Evolutionary conservation across 495 filamentous ascomycete genomes (phyloP), one percentile per base, ranked within the genome.

Genomic region (Penicillium atrosanguineum): DNA sequence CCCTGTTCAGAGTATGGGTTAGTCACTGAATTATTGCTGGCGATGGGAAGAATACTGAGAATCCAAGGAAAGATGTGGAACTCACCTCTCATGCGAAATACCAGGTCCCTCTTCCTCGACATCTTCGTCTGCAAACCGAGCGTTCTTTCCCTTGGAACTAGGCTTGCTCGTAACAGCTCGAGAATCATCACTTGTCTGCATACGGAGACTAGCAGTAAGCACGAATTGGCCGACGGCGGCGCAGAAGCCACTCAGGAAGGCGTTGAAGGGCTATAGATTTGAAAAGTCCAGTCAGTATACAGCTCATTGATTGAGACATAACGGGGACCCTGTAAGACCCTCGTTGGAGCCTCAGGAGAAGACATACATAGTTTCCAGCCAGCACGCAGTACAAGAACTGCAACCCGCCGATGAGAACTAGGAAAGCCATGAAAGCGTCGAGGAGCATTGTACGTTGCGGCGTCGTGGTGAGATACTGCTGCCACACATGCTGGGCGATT

Each of bases 151-250:
- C 59, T 71, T 73, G 3, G 70, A 65, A 43, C 58, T 56, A 9
- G 63, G 58, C 58, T 65, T 68, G 44, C 38, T 53, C 14, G 46
- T 41, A 15, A 20, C 39, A 14, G 53, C 20, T 21, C 55, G 48
- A 34, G 31, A 34, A 4, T 55, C 44, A n/a, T 60, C 59, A 56
- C 68, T 90, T 41, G 91, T 96, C 69, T 98, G 94, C 73, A 98
- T 97, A 44, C 94, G 83, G 62, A 98, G 80, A 56, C 65, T 86
- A 76, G 89, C 91, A 39, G 92, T 96, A 46, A 97, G 82, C 37
- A 98, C 94, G 71, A 98, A 98, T 67, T 98, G 95, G 18, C 95
- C 94, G 44, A 98, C 93, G 3, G 95, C 94, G 11, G 93, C 93
- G 40, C 82, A 85, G 78, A 98, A 98, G 41, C 95, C 95, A 28